Base-by-base conservation (phyloP, 2,329 filamentous ascomycete species). In the Ambrosiella cleistominuta region DNA sequence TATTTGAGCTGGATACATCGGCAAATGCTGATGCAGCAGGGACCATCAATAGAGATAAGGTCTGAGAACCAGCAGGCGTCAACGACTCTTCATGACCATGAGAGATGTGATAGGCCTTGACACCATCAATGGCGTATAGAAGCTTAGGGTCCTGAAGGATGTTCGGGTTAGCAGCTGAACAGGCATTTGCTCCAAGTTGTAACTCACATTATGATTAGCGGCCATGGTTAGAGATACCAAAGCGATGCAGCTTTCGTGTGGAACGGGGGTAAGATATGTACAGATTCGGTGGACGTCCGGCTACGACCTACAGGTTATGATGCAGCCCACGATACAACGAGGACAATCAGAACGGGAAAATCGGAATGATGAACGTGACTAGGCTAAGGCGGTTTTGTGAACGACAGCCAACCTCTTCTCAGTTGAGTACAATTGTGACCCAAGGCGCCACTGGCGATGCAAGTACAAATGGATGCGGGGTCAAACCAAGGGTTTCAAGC, bases 1-100 rank as follows among this genome's bases (percentile, higher is more conserved):
- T 75, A 58, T 80, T 76, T 50, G 80, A 73, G 59, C 76, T 78
- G 11, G 74, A 65, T 8, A 70, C 66, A 60, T 80, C 78, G 53
- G 77, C 75, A 65, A 81, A 86, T 27, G 84, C 79, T 37, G 87
- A 87, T 13, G 85, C 85, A 2, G 91, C 96, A 6, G 91, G 91
- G 15, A 97, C 91, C 91, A 97, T 97, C 65, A 97, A 73, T 59
- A 97, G 77, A 19, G 91, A 95, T 57, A 98, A 77, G 0, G 90
- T 96, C 72, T 96, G 89, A 15, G 89, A 85, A 1, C 90, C 89
- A 1, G 86, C 85, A 0, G 86, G 82, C 12, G 88, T 97, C 65
- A 98, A 81, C 12, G 81, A 78, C 58, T 84, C 75, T 71, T 97
- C 90, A 64, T 84, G 79, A 70, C 93, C 91, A 78, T 95, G 81